Evolutionary conservation across 768 basidiomycete genomes (phyloP), one percentile per base, ranked within the genome.

Genomic region (Cystobasidium tubakii): DNA sequence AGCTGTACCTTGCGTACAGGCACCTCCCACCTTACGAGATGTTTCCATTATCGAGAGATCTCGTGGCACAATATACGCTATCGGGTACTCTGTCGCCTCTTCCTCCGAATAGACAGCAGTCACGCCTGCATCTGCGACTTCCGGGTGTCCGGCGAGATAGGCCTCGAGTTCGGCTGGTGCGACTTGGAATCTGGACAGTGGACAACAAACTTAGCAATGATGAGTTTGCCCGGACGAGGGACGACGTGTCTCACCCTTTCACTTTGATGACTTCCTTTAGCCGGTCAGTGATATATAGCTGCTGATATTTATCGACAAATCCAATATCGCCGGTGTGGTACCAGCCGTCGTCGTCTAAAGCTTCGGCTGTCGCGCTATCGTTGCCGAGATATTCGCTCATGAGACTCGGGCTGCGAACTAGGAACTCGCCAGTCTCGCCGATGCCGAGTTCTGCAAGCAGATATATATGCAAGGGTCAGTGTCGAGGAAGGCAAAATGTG

Each of bases 211-310:
- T 60, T 29, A 34, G 6, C 27, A 12, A 29, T 6, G 10, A 15
- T 27, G 1, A 29, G 6, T 29, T 54, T 54, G 21, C 10, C 6
- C 21, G 57, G n/a, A n/a, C 33, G 21, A 27, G 4, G 13, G 57
- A 34, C 6, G 57, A 13, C 12, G 15, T 29, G 10, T 17, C 57
- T 60, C 57, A 60, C 75, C 79, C 79, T 62, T 79, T 79, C 53
- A 79, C 77, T 60, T 80, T 80, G 73, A 80, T 77, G 27, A 80
- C 73, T 60, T 80, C 77, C 76, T 75, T 75, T 17, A 78, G 39
- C 13, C 76, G 70, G 39, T 77, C 76, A 7, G 66, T 67, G 42
- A 76, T 77, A n/a, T 21, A 75, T 10, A 79, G n/a, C 36, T 66
- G 66, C 25, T 72, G 75, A 3, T 76, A 34, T 1, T 62, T 21